Evolutionary conservation across 805 yeast species (phyloP).

Genomic region (Candida multigemmis): DNA sequence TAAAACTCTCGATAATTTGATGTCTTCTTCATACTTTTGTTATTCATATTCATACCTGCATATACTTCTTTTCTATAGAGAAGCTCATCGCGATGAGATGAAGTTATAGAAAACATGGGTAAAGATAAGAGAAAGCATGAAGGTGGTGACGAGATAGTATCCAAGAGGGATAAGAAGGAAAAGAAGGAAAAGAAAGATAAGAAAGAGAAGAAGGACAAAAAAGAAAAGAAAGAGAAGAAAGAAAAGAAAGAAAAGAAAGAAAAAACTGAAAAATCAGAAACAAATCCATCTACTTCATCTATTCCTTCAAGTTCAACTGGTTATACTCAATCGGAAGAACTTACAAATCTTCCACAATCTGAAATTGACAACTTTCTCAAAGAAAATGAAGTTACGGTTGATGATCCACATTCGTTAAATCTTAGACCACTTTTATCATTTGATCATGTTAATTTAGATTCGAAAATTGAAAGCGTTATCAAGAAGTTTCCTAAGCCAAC

Average conservation of each 20-base stretch:
- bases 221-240: slow-evolving; percentile 11
- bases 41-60: too few relatives aligned
- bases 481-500: slow-evolving; percentile 82
- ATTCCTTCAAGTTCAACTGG: slow-evolving; percentile 6
- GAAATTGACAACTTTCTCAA: slow-evolving; percentile 56
- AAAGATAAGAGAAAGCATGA: slow-evolving; percentile 30
- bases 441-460: slow-evolving; percentile 43
- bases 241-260: slow-evolving; percentile 6
- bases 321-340: slow-evolving; percentile 31
- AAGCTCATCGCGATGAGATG: too few relatives aligned
- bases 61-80: too few relatives aligned
- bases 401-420: slow-evolving; percentile 47
- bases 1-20: too few relatives aligned
- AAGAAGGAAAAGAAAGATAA: slow-evolving; percentile 18
- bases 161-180: slow-evolving; percentile 14
- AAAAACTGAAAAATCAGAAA: too few relatives aligned
- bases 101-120: too few relatives aligned
- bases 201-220: slow-evolving; percentile 17
- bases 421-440: slow-evolving; percentile 68
- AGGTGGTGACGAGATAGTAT: slow-evolving; percentile 22
- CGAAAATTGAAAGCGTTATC: slow-evolving; percentile 50
- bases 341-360: slow-evolving; percentile 35
- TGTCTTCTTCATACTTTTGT: too few relatives aligned
- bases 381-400: slow-evolving; percentile 72
- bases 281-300: slow-evolving; percentile 6